These are phyloP conservation scores for Emmonsiellopsis sp. DNA, from an alignment of 2,329 filamentous ascomycete species.

Conservation along the genomic window DNA sequence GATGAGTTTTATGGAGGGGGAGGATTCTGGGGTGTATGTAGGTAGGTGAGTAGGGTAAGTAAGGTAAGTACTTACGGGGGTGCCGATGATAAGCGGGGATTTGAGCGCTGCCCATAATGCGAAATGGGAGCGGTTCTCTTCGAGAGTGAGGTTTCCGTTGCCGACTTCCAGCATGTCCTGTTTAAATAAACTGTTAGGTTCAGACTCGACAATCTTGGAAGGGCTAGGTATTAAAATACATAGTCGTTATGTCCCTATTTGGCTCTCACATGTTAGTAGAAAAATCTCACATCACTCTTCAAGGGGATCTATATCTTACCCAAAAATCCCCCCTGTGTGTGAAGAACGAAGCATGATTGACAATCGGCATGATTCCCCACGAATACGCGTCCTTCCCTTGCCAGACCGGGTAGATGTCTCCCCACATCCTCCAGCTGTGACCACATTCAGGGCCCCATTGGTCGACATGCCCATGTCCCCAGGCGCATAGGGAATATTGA, in stretches of 20 bases:
- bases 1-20: neutral
- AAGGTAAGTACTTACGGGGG: slow-evolving; percentile 17
- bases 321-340: neutral
- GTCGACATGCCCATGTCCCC: slow-evolving; percentile 44
- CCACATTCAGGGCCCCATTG: slow-evolving; percentile 43
- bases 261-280: neutral
- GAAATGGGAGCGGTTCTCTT: slow-evolving; percentile 44
- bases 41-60: too few species aligned
- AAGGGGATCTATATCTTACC: neutral
- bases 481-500: slow-evolving; percentile 45
- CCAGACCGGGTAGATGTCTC: slow-evolving; percentile 22
- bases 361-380: neutral
- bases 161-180: slow-evolving; percentile 44
- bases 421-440: slow-evolving; percentile 36
- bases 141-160: slow-evolving; percentile 35
- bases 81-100: slow-evolving; percentile 43
- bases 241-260: neutral
- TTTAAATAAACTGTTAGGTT: slow-evolving; percentile 32
- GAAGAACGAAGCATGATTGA: neutral
- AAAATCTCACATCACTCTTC: neutral
- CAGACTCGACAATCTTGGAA: neutral
- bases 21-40: neutral
- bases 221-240: neutral
- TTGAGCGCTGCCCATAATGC: slow-evolving; percentile 46
- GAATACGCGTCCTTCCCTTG: neutral